phyloP scores from a whole-genome alignment of 2,329 filamentous ascomycete genomes.

The Beauveria pseudobassiana region DNA sequence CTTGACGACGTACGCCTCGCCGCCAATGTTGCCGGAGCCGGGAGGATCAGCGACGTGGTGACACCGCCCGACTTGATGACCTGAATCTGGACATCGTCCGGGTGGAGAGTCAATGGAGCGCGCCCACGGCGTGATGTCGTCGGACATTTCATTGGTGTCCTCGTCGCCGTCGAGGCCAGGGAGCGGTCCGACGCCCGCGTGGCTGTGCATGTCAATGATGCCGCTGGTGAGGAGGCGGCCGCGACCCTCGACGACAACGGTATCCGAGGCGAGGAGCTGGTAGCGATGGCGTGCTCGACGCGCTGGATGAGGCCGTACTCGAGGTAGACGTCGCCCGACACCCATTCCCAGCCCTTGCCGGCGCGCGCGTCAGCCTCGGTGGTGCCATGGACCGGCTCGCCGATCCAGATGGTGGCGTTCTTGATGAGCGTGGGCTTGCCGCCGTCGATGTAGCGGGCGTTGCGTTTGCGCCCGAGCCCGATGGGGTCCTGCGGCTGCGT shows the following conservation, averaged over 20 bases:
- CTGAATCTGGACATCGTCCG: conserved; percentile 56
- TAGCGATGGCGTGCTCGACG: conserved; percentile 38
- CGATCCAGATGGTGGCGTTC: conserved; percentile 61
- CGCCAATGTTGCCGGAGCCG: conserved; percentile 63
- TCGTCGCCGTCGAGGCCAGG: conserved; percentile 45
- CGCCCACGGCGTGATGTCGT: conserved; percentile 60
- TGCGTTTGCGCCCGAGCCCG: conserved; percentile 48
- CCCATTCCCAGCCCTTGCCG: conserved; percentile 55
- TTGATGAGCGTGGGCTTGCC: conserved; percentile 54
- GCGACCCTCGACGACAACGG: conserved; percentile 47
- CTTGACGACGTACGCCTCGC: conserved; percentile 63
- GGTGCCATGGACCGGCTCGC: conserved; percentile 47
- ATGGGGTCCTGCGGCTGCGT: conserved; percentile 47
- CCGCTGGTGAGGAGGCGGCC: conserved; percentile 58
- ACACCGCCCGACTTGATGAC: conserved; percentile 69
- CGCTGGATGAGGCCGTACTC: conserved; percentile 53
- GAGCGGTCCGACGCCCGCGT: conserved; percentile 53
- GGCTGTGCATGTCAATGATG: conserved; percentile 66
- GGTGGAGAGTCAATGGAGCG: conserved; percentile 60
- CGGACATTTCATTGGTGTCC: conserved; percentile 57
- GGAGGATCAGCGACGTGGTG: conserved; percentile 59
- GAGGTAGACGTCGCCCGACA: conserved; percentile 51
- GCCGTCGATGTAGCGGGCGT: conserved; percentile 52
- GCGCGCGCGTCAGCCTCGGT: conserved; percentile 45
- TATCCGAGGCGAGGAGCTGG: conserved; percentile 37